Conservation (phyloP, 2,329 filamentous ascomycete species). For the Fusarium sp. region DNA sequence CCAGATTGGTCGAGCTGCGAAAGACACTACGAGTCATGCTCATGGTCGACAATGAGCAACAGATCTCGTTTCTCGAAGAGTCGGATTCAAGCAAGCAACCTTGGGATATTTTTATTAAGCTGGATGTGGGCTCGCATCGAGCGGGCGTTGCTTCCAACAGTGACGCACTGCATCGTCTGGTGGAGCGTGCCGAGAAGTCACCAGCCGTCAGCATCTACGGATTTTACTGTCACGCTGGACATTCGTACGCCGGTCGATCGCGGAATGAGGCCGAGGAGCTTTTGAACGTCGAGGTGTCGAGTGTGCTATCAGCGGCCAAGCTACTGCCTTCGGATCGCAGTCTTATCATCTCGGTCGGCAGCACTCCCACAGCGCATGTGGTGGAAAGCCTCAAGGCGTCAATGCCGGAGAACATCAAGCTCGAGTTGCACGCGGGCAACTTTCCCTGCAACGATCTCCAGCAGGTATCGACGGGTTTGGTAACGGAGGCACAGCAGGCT, state of each 20-base stretch:
- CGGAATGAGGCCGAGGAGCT: slow-evolving; percentile 51
- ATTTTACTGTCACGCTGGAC: slow-evolving; percentile 58
- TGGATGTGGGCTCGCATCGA: slow-evolving; percentile 55
- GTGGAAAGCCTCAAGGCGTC: slow-evolving; percentile 50
- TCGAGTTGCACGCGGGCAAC: slow-evolving; percentile 58
- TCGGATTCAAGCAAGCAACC: slow-evolving; percentile 30
- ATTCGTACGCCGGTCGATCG: slow-evolving; percentile 55
- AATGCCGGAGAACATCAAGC: slow-evolving; percentile 51
- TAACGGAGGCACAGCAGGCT: slow-evolving; percentile 50
- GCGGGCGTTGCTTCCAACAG: slow-evolving; percentile 53
- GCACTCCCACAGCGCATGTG: slow-evolving; percentile 57
- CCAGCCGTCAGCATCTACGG: slow-evolving; percentile 53
- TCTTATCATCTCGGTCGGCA: slow-evolving; percentile 54
- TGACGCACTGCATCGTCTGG: slow-evolving; percentile 45
- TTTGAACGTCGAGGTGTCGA: slow-evolving; percentile 52
- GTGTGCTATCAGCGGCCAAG: slow-evolving; percentile 51
- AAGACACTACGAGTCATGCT: slow-evolving; percentile 53
- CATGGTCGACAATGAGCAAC: slow-evolving; percentile 57
- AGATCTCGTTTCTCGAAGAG: slow-evolving; percentile 51
- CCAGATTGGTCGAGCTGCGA: slow-evolving; percentile 50
- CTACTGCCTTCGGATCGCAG: slow-evolving; percentile 47
- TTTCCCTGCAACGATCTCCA: slow-evolving; percentile 58
- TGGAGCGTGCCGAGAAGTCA: slow-evolving; percentile 49
- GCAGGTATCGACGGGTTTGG: slow-evolving; percentile 55
- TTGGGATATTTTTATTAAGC: slow-evolving; percentile 57